Evolutionary conservation across 2,329 filamentous ascomycete genomes (phyloP), one percentile per base, ranked within the genome.

Genomic region (Talaromyces islandicus): DNA sequence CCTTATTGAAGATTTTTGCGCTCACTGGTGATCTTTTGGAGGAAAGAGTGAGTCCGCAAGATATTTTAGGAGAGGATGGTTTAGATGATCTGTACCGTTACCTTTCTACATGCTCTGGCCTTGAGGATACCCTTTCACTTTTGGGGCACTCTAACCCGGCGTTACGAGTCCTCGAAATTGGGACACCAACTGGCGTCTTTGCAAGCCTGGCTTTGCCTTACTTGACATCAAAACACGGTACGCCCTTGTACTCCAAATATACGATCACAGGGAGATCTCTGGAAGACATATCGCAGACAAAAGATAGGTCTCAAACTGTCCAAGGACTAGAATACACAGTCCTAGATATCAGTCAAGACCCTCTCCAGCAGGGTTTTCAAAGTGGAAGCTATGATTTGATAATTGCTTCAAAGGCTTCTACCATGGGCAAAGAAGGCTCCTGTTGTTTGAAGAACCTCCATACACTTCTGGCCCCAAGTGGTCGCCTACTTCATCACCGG

Each of bases 51-150:
- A 32, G 30, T 14, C 9, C 10, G 11, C 30, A 12, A 14, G 30
- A 32, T 32, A 14, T 32, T 32, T 32, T 32, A 12, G 30, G 30
- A 32, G 30, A 32, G 2, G 30, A 32, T 12, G 10, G 30, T 12
- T 3, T 32, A 14, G 10, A 32, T 14, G 11, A 11, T 32, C 30
- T 32, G 30, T 32, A 12, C 11, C 1, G 11, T 32, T 32, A 46
- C n/a, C 3, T 46, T 46, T 19, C 21, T 6, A 11, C 41, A 19
- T 11, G 17, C 17, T 46, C 7, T 46, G 41, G 10, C 7, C 10
- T 65, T 35, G 64, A 70, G 29, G 67, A 77, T 17, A 66, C 69
- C 4, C 62, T 77, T 35, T 63, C 78, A 7, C 64, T 69, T 7
- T 52, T 67, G 2, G 72, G 73, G 54, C 78, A 80, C 11, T 38